A percentile compares a stretch with the other conserved stretches of the same genome.
Conservation (phyloP, 768 basidiomycete genomes). For the Boletus rubescentipes region DNA sequence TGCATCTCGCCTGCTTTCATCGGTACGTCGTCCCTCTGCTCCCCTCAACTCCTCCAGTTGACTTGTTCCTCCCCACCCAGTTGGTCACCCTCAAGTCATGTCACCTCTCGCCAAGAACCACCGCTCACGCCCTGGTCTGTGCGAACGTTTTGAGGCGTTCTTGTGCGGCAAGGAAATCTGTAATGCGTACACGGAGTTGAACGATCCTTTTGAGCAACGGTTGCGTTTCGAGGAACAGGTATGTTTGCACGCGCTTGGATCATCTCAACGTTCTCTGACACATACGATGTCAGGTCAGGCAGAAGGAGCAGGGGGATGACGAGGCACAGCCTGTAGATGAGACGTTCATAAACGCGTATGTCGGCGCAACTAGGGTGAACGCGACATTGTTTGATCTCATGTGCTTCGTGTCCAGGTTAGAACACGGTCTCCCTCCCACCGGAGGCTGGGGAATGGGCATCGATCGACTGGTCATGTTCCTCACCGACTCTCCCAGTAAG, state of each 20-base stretch:
- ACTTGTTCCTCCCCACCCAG: conserved; percentile 38
- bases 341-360: conserved; percentile 91
- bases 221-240: conserved; percentile 95
- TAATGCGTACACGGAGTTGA: conserved; percentile 99
- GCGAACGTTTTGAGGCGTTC: conserved; percentile 99
- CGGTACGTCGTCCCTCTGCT: conserved; percentile 40
- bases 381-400: neutral
- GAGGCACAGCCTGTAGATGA: conserved; percentile 98
- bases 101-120: conserved; percentile 99
- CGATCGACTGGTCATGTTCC: conserved; percentile 97
- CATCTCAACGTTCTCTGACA: neutral
- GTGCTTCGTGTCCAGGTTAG: conserved; percentile 54
- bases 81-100: conserved; percentile 99
- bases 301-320: conserved; percentile 97
- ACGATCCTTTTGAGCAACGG: conserved; percentile 96
- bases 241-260: conserved; percentile 1
- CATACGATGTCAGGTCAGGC: conserved; percentile 51
- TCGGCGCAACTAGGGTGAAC: conserved; percentile 9
- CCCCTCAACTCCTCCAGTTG: neutral
- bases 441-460: conserved; percentile 98
- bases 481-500: conserved; percentile 92
- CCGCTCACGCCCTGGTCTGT: conserved; percentile 93
- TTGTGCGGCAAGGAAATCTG: conserved; percentile 98
- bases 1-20: conserved; percentile 98
- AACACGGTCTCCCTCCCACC: conserved; percentile 96